These are phyloP conservation scores for Vitis hybrid DNA, from an alignment of 177 flowering plant genomes.

Conservation along the genomic window DNA sequence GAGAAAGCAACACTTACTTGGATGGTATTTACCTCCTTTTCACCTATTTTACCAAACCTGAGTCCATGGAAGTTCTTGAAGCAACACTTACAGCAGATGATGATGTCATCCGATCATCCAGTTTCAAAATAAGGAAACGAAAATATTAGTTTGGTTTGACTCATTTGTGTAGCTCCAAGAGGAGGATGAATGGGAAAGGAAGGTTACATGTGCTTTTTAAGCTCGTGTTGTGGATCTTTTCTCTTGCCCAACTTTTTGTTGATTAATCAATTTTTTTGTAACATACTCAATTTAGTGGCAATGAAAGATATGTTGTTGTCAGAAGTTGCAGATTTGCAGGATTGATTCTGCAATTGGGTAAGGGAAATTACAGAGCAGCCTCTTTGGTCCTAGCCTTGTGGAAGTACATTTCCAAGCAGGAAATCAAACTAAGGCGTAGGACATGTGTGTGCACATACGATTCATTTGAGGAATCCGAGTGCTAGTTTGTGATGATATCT, in stretches of 20 bases:
- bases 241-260: neutral
- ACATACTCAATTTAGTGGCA: conserved; percentile 3
- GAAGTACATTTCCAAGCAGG: no score
- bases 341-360: neutral
- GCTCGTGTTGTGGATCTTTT: conserved; percentile 6
- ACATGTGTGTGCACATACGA: no score
- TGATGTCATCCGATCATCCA: conserved; percentile 66
- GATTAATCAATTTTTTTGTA: conserved; percentile 8
- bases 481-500: no score
- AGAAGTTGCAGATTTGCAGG: neutral
- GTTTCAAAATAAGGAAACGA: conserved; percentile 65
- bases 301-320: neutral
- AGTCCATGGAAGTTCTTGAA: conserved; percentile 62
- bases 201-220: neutral
- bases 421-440: no score
- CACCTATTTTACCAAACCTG: conserved; percentile 92
- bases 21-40: conserved; percentile 96
- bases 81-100: conserved; percentile 53
- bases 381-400: no score
- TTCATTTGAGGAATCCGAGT: no score
- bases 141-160: conserved; percentile 35
- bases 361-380: neutral
- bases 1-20: conserved; percentile 82
- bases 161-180: conserved; percentile 1
- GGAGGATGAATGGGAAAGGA: neutral